Base-by-base conservation (phyloP, 768 basidiomycete species). In the Lenzites betulinus region DNA sequence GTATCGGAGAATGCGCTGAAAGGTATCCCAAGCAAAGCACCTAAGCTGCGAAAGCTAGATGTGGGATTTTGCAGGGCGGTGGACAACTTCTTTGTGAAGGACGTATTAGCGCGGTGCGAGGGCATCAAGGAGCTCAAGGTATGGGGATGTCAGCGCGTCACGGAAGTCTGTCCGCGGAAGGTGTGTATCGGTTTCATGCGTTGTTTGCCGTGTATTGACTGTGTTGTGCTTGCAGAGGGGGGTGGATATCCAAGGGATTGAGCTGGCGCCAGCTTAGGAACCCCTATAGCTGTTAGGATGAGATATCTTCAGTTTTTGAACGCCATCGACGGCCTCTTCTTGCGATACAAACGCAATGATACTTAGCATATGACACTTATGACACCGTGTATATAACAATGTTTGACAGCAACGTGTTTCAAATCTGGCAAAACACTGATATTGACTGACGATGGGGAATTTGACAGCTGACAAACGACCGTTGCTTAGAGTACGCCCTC, bases 41-140 rank as follows among this genome's bases (percentile, higher is more conserved):
- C 64, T 2, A 74, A 79, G 36, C 62, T 96, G 69, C 74, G 70
- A 66, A 80, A 76, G 69, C 62, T 98, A 41, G 91, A 98, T 68
- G 73, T 95, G 2, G 89, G 95, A 1, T 98, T 90, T 83, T 94
- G 94, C 66, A 77, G 95, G 49, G 81, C 83, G 22, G 79, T 91
- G 41, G 89, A 95, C 59, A 90, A 98, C 73, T 95, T 90, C 68
- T 79, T 89, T 3, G 75, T 98, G 63, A 88, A 91, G 72, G 82
- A 76, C 15, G 75, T 94, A 65, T 67, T 94, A 43, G 77, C 82
- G 13, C 73, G 69, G 1, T 80, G 81, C 54, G 52, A 68, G 0
- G 67, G 73, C 23, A 59, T 88, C 22, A 64, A 71, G 57, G 76
- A 78, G 36, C 67, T 88, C 64, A 81, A 76, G 57, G 79, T 83